Base-by-base conservation (phyloP, 768 basidiomycete species). In the Boletellus ananas region DNA sequence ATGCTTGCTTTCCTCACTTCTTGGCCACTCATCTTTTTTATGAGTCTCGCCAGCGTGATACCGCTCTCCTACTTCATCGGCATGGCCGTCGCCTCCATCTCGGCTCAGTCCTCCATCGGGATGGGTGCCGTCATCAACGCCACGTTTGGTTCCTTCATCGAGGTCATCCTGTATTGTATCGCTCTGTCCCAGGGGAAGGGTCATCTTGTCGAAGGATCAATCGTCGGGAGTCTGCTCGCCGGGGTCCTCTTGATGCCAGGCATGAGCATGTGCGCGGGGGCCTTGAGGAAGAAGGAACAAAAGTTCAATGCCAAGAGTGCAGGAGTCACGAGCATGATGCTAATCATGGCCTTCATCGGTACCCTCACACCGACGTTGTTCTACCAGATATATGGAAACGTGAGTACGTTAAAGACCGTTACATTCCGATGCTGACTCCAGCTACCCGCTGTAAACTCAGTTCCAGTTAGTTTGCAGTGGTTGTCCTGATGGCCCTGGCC, bases 101-200 rank as follows among this genome's bases (percentile, higher is more conserved):
- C 89, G n/a, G 96, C 96, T 0, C 96, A 98, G 63, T 94, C 92
- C 0, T 93, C 90, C 2, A 99, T 99, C 54, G 96, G 96, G 6
- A 96, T 98, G 93, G 96, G 96, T 56, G 96, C 96, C 2, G 95
- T 98, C 59, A 98, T 99, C 76, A 99, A 99, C 66, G 96, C 96
- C 2, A 93, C 93, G 2, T 99, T 99, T 61, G 96, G 96, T 67
- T 94, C 90, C n/a, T 84, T 97, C 65, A 92, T 99, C 63, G 96
- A 99, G 71, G 90, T 99, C 61, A 79, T 99, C 57, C 79, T 99
- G 2, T 99, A 99, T 64, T 72, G 72, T 29, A 91, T 98, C 58
- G 93, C 93, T 17, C 74, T 99, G 31, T 87, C 82, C n/a, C 83
- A 93, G 62, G 80, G 84, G 39, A 98, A 94, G 70, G 95, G 95